These are phyloP conservation scores for Talaromyces funiculosus DNA, from an alignment of 2,329 filamentous ascomycete species.

Conservation along the genomic window DNA sequence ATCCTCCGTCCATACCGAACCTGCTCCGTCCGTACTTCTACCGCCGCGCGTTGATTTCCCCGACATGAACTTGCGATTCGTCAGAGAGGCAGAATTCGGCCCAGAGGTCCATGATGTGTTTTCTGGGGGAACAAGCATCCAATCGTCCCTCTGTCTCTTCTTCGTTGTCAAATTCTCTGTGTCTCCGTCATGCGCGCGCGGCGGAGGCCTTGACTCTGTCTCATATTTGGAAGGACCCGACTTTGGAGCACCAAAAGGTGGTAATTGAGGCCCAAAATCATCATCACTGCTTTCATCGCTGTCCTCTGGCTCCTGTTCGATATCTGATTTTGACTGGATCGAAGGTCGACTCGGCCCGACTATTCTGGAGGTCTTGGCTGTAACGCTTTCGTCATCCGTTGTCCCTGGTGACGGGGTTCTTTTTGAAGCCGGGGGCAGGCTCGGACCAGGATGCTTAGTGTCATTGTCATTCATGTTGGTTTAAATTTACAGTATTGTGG, in stretches of 20 bases:
- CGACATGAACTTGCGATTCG: conserved; percentile 73
- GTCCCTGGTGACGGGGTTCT: neutral
- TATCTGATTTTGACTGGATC: conserved; percentile 25
- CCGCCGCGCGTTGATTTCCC: conserved; percentile 51
- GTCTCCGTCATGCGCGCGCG: neutral
- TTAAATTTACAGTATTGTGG: neutral
- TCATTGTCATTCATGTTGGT: neutral
- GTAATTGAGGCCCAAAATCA: conserved; percentile 30
- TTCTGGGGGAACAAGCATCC: conserved; percentile 68
- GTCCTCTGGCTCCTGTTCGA: conserved; percentile 20
- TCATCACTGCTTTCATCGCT: conserved; percentile 37
- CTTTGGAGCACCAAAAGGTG: conserved; percentile 14
- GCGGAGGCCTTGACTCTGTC: neutral
- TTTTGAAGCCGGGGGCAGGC: neutral
- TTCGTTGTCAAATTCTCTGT: neutral
- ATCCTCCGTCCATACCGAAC: conserved; percentile 81
- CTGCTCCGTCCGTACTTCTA: conserved; percentile 32
- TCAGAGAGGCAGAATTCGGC: conserved; percentile 74
- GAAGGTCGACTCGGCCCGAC: conserved; percentile 51
- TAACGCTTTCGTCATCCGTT: neutral
- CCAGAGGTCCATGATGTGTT: conserved; percentile 50
- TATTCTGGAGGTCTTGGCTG: conserved; percentile 28
- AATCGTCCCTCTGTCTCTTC: conserved; percentile 58
- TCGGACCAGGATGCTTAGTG: neutral
- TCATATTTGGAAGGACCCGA: neutral